These are phyloP conservation scores for Arthrobotrys conoides DNA, from an alignment of 2,329 filamentous ascomycete genomes.

Conservation along the genomic window DNA sequence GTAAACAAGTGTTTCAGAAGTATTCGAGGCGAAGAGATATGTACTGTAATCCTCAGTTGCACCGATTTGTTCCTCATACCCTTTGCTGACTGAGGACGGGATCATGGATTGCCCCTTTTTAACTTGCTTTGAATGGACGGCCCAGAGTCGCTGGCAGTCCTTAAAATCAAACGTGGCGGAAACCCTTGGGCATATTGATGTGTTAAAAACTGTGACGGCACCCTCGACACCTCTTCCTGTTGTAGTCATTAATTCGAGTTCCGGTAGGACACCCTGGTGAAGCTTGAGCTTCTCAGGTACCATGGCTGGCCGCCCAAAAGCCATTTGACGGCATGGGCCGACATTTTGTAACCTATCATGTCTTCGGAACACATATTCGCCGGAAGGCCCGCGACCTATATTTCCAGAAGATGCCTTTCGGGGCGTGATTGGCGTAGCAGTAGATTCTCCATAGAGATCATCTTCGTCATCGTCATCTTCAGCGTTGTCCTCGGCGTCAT, in stretches of 20 bases:
- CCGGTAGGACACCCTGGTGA: constrained; percentile 71
- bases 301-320: constrained; percentile 74
- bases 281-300: constrained; percentile 69
- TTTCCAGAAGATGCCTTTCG: constrained; percentile 65
- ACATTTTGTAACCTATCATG: constrained; percentile 84
- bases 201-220: constrained; percentile 81
- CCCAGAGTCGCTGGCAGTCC: constrained; percentile 84
- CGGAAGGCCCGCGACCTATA: constrained; percentile 69
- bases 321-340: constrained; percentile 82
- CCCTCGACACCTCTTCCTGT: constrained; percentile 77
- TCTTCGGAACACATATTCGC: constrained; percentile 80
- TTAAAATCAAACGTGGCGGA: constrained; percentile 80
- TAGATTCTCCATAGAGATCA: constrained; percentile 76
- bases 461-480: constrained; percentile 70
- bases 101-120: constrained; percentile 64
- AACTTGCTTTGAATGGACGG: constrained; percentile 78
- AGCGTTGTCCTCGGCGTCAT: constrained; percentile 72
- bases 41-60: constrained; percentile 78
- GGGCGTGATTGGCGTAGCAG: constrained; percentile 67
- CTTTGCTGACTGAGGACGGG: constrained; percentile 61
- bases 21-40: constrained; percentile 86
- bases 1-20: constrained; percentile 64
- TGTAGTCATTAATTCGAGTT: constrained; percentile 74
- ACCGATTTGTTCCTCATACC: constrained; percentile 61
- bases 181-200: constrained; percentile 80